These are phyloP conservation scores for Thielaviopsis ethacetica DNA, from an alignment of 2,329 filamentous ascomycete species.

Conservation along the genomic window DNA sequence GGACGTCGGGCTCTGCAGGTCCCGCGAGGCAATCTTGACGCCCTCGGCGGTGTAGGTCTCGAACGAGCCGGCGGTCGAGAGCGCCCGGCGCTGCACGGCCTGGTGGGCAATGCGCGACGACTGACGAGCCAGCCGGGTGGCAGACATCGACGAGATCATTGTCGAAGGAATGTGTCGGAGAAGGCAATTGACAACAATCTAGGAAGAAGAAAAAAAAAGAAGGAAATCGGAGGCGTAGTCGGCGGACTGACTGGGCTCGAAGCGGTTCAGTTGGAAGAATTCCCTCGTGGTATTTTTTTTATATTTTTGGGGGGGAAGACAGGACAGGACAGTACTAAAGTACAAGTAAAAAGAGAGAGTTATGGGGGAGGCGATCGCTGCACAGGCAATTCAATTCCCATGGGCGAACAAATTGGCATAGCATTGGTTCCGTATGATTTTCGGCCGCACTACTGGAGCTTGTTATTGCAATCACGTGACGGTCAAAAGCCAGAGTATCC, in stretches of 20 bases:
- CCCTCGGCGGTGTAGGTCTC: constrained; percentile 73
- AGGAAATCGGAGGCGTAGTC: constrained; percentile 4
- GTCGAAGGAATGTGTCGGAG: constrained; percentile 36
- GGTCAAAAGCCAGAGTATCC: constrained; percentile 5
- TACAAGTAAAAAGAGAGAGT: neutral
- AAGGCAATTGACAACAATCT: constrained; percentile 31
- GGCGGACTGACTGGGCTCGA: constrained; percentile 4
- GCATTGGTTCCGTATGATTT: constrained; percentile 12
- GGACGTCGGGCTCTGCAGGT: constrained; percentile 74
- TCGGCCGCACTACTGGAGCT: constrained; percentile 7
- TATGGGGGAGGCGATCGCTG: constrained; percentile 2
- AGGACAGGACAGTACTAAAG: neutral
- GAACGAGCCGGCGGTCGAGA: constrained; percentile 58
- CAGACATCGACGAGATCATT: constrained; percentile 46
- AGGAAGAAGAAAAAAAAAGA: constrained; percentile 21
- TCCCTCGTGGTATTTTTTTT: constrained; percentile 23
- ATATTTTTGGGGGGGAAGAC: neutral
- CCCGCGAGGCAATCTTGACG: constrained; percentile 83
- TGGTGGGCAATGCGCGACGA: constrained; percentile 40
- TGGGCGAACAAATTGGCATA: constrained; percentile 9
- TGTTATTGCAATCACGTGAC: constrained; percentile 6
- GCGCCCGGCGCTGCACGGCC: constrained; percentile 34
- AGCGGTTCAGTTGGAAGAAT: constrained; percentile 19
- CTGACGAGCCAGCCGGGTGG: constrained; percentile 41
- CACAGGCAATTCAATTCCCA: neutral